These are phyloP conservation scores for Asterochloris sp. DNA, from an alignment of 139 green algal genomes.

Conservation along the genomic window DNA sequence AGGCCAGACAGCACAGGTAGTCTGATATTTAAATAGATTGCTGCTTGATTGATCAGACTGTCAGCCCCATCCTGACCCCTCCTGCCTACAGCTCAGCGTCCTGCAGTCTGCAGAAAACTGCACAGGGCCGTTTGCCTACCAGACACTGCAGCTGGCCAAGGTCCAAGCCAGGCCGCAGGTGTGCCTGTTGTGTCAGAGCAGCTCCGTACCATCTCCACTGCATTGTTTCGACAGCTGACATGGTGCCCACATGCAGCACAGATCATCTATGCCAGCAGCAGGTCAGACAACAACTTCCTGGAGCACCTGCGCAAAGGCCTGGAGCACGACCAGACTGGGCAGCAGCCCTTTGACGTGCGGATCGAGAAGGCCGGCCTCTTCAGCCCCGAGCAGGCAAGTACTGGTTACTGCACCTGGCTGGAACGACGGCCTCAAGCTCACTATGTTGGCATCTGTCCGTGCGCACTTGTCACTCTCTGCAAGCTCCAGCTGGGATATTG, in stretches of 20 bases:
- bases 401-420: constrained; percentile 16
- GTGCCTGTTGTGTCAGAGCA: neutral
- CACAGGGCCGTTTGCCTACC: constrained; percentile 26
- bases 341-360: constrained; percentile 18
- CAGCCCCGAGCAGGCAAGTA: constrained; percentile 1
- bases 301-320: constrained; percentile 16
- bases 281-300: constrained; percentile 39
- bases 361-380: constrained; percentile 34
- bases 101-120: constrained; percentile 31
- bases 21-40: neutral
- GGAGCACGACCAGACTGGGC: neutral
- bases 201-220: neutral
- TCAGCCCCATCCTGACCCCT: neutral
- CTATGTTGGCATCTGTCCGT: no score
- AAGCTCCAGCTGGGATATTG: no score
- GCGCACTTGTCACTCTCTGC: no score
- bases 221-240: neutral
- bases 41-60: neutral
- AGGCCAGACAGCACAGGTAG: neutral
- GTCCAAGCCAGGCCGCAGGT: constrained; percentile 31
- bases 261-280: constrained; percentile 51
- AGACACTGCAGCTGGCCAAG: constrained; percentile 62
- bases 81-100: neutral
- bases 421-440: constrained; percentile 5
- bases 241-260: neutral